phyloP scores from a whole-genome alignment of 1,139 yeast species.

The Sugiyamaella xylanicola region DNA sequence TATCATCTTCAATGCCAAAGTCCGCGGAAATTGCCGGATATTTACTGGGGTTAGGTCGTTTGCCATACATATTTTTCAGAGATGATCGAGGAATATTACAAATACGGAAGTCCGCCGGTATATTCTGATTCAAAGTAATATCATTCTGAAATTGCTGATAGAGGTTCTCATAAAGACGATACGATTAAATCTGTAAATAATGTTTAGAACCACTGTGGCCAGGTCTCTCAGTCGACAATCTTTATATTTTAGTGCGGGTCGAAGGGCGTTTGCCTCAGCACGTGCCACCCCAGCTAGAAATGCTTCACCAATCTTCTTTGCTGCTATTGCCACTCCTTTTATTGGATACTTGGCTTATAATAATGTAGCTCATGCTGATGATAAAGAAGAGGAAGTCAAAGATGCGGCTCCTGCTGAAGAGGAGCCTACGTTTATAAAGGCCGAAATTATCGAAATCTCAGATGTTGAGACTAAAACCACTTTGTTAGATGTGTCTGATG shows the following conservation, averaged over 20 bases:
- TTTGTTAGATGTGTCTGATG: constrained; percentile 21
- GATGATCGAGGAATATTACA: not conserved
- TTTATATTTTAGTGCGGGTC: not conserved
- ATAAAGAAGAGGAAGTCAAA: constrained; percentile 3
- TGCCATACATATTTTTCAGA: not conserved
- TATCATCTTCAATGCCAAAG: no score
- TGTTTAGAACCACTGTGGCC: constrained; percentile 5
- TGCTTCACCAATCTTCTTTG: not conserved
- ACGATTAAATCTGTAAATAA: not conserved
- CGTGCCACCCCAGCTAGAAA: constrained; percentile 4
- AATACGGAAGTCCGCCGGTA: not conserved
- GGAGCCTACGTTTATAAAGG: not conserved
- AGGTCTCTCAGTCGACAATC: not conserved
- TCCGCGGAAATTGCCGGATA: not conserved
- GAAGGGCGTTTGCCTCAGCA: constrained; percentile 17
- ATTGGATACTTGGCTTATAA: constrained; percentile 15
- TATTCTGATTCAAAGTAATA: no score
- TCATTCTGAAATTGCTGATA: no score
- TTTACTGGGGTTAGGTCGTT: not conserved
- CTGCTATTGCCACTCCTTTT: constrained; percentile 16
- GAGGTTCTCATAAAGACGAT: not conserved
- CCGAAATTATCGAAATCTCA: constrained; percentile 12
- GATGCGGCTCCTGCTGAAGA: constrained; percentile 5
- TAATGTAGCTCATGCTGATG: constrained; percentile 22
- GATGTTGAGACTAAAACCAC: constrained; percentile 21